Percentiles rank a stretch among this genome's conserved stretches.
Evolutionary conservation across 345 rosid genomes (phyloP).

Genomic region (Rhizophora apiculata): DNA sequence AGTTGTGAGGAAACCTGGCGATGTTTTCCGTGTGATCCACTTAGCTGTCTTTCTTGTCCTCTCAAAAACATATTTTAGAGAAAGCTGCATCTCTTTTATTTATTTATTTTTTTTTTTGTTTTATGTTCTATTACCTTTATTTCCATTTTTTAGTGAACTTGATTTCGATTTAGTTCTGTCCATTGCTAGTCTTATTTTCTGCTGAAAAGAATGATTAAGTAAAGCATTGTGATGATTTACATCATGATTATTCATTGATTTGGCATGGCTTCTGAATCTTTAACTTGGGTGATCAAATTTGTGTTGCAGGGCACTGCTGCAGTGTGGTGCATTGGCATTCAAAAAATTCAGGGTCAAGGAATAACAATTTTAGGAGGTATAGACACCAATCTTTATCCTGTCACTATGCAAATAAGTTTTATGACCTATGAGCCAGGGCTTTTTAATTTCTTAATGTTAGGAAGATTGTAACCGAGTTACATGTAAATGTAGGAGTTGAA

Average conservation of each 20-base stretch:
- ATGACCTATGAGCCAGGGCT: neutral
- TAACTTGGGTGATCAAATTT: conserved; percentile 10
- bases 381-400: neutral
- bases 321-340: conserved; percentile 91
- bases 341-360: conserved; percentile 55
- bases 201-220: neutral
- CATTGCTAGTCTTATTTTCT: neutral
- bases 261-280: neutral
- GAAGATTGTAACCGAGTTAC: neutral
- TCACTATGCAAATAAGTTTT: too few relatives aligned
- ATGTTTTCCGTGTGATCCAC: too few relatives aligned
- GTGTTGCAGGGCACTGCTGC: conserved; percentile 57
- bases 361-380: conserved; percentile 94
- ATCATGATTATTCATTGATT: neutral
- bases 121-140: too few relatives aligned
- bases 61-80: too few relatives aligned
- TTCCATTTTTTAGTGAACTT: too few relatives aligned
- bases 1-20: too few relatives aligned
- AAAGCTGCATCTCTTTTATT: too few relatives aligned
- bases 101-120: neutral
- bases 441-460: neutral
- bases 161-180: too few relatives aligned
- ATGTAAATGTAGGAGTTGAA: neutral
- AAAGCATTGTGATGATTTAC: neutral
- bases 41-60: too few relatives aligned